Conservation (phyloP, 2,329 filamentous ascomycete genomes). For the Peltaster fructicola region DNA sequence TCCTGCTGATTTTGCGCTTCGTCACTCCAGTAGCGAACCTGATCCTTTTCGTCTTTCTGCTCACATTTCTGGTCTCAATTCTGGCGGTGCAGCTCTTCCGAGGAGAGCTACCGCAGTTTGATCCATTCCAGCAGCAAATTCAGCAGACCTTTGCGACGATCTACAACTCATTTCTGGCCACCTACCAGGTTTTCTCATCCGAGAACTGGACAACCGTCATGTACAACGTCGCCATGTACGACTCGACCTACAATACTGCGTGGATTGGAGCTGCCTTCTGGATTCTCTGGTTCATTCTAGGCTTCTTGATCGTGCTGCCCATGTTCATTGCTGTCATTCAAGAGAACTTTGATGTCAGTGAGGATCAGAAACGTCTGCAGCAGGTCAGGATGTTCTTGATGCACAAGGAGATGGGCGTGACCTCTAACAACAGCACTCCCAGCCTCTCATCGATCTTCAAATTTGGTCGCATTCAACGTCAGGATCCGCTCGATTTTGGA, state of each 20-base stretch:
- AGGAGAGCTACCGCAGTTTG: conserved; percentile 52
- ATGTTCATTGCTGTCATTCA: conserved; percentile 99
- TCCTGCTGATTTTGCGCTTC: conserved; percentile 75
- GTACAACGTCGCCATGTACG: conserved; percentile 61
- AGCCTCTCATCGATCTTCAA: conserved; percentile 50
- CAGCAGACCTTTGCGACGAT: conserved; percentile 72
- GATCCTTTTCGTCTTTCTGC: conserved; percentile 89
- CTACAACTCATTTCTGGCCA: conserved; percentile 88
- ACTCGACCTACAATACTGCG: conserved; percentile 48
- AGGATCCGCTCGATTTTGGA: conserved; percentile 81
- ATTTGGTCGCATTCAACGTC: conserved; percentile 42
- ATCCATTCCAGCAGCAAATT: conserved; percentile 44
- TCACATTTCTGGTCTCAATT: conserved; percentile 85
- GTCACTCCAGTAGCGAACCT: conserved; percentile 82
- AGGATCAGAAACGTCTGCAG: conserved; percentile 92
- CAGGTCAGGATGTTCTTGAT: conserved; percentile 92
- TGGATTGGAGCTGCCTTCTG: conserved; percentile 89
- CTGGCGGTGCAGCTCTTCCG: conserved; percentile 87
- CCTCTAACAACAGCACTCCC: conserved; percentile 49
- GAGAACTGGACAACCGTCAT: conserved; percentile 89
- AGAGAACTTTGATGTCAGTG: conserved; percentile 96
- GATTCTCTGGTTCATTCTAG: conserved; percentile 87
- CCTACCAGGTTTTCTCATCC: conserved; percentile 93
- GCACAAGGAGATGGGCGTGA: conserved; percentile 63
- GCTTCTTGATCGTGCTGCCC: conserved; percentile 91